Evolutionary conservation across 2,329 filamentous ascomycete genomes (phyloP), one percentile per base, ranked within the genome.

Genomic region (Neoascochyta sp.): DNA sequence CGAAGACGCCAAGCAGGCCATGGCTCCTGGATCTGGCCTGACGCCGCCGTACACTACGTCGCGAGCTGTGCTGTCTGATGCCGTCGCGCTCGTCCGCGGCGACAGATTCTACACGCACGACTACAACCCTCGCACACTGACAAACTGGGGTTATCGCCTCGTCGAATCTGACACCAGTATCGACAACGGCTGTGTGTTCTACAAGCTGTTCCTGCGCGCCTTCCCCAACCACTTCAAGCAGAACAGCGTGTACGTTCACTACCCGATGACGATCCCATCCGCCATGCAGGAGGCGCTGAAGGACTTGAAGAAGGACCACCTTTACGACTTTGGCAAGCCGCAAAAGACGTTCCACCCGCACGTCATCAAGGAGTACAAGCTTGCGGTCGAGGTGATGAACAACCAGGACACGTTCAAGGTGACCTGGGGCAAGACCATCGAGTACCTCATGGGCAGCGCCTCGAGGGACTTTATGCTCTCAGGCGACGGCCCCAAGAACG

Each of bases 121-220:
- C 59, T 89, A 65, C 39, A 64, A 81, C 45, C 76, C 86, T 0
- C 75, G 78, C 7, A 78, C 80, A 46, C 64, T 93, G 25, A 93
- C 86, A 1, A 88, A 86, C 63, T 94, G 86, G 86, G 86, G 86
- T 12, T 90, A 77, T 66, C 77, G 78, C 32, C 82, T 87, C 54
- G 82, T 76, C 3, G 73, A 83, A 12, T 86, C 81, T 33, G 84
- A 93, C 46, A 64, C 80, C 13, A 77, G 74, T 36, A 64, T 90
- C 43, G 84, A 92, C 62, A 81, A 92, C 54, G 86, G 87, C 25
- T 87, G 83, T 46, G 78, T 88, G 9, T 85, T 90, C 63, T 88
- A 89, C 70, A 93, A 92, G 68, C 73, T 93, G 19, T 82, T 89
- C 56, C 69, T 86, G 19, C 76, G 82, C 4, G 83, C 85, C 0